Evolutionary conservation across 306 rosid species (phyloP).

Genomic region (Malus asiatica): DNA sequence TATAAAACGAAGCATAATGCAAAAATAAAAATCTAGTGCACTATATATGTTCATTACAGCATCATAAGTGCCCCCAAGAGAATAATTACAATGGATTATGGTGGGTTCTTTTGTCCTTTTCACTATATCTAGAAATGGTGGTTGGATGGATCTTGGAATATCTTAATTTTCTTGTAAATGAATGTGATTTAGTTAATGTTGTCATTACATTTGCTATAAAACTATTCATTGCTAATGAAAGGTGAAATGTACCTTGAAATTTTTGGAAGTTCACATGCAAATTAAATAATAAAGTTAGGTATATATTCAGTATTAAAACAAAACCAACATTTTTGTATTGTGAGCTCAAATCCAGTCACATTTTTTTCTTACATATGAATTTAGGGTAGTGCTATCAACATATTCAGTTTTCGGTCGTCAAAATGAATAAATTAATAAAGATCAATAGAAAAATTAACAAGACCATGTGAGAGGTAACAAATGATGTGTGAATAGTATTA

Average conservation of each 20-base stretch:
- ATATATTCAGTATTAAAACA: neutral
- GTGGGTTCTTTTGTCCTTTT: neutral
- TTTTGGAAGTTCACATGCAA: neutral
- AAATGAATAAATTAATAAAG: too few relatives aligned
- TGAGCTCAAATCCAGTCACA: neutral
- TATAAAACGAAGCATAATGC: neutral
- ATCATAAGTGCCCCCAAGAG: neutral
- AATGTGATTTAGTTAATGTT: neutral
- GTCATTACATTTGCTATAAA: neutral
- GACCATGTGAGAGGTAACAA: too few relatives aligned
- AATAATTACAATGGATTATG: neutral
- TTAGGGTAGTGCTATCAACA: too few relatives aligned
- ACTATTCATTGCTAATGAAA: neutral
- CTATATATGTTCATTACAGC: neutral
- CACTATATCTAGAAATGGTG: neutral
- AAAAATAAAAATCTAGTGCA: neutral
- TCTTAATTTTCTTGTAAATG: neutral
- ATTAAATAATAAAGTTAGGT: neutral
- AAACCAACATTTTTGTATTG: neutral
- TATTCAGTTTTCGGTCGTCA: rapidly evolving
- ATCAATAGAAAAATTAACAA: too few relatives aligned
- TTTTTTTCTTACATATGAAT: neutral
- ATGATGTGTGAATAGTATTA: too few relatives aligned
- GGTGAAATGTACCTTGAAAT: neutral
- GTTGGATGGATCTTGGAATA: neutral